Percentiles rank a stretch among this genome's conserved stretches.
Evolutionary conservation across 1,284 basidiomycete genomes (phyloP).

Genomic region (Boletus chippewaensis): DNA sequence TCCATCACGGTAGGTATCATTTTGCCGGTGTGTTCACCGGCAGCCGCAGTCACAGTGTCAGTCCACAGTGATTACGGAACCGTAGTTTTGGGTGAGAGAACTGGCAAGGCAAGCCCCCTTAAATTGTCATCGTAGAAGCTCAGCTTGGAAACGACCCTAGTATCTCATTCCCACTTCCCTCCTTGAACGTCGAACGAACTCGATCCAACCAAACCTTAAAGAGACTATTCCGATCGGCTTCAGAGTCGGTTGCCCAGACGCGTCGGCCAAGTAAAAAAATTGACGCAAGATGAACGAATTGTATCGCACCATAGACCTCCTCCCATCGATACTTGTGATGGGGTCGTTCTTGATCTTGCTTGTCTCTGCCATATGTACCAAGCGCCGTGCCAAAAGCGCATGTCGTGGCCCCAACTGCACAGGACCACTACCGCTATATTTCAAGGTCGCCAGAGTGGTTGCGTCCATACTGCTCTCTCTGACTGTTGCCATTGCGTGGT

Average conservation of each 20-base stretch:
- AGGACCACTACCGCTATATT: neutral
- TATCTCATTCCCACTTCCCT: no score
- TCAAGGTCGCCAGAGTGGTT: neutral
- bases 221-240: neutral
- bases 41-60: no score
- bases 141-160: no score
- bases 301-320: neutral
- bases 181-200: neutral
- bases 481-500: conserved; percentile 1
- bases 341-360: conserved; percentile 5
- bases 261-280: neutral
- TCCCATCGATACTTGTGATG: neutral
- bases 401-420: neutral
- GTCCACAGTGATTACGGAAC: no score
- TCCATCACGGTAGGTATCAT: no score
- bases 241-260: neutral
- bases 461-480: neutral
- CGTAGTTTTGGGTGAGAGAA: no score
- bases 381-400: neutral
- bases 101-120: no score
- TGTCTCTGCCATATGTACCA: neutral
- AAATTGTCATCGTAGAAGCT: no score
- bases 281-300: neutral
- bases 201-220: neutral
- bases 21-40: no score